phyloP scores from a whole-genome alignment of 2,329 filamentous ascomycete genomes.

The Ophiostoma ulmi region DNA sequence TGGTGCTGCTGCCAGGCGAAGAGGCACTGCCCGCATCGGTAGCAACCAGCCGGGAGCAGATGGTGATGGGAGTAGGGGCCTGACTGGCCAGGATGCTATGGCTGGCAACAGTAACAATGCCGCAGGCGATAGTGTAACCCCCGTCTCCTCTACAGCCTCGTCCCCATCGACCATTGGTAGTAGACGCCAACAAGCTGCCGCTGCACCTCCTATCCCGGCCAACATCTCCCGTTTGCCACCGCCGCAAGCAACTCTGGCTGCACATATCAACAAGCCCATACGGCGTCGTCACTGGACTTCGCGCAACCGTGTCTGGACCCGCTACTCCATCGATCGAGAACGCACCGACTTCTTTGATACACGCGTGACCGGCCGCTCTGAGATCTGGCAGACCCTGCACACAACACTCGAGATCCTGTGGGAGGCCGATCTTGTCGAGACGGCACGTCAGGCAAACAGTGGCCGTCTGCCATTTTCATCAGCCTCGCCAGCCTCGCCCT shows the following conservation, averaged over 20 bases:
- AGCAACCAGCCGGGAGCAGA: not conserved
- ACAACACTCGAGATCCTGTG: constrained; percentile 65
- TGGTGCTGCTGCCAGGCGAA: constrained; percentile 30
- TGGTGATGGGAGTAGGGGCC: not conserved
- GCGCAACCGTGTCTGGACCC: constrained; percentile 62
- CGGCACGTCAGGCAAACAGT: not conserved
- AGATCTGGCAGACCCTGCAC: constrained; percentile 75
- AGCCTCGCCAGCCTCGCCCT: not conserved
- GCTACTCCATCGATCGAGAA: constrained; percentile 62
- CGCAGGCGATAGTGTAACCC: constrained; percentile 23
- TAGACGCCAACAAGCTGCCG: not conserved
- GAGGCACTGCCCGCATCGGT: constrained; percentile 26
- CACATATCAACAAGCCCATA: constrained; percentile 67
- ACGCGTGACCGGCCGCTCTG: constrained; percentile 66
- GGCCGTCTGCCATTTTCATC: not conserved
- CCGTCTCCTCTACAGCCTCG: constrained; percentile 24
- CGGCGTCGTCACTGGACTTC: constrained; percentile 62
- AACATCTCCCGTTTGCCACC: constrained; percentile 9
- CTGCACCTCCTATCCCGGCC: not conserved
- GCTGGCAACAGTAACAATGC: constrained; percentile 26
- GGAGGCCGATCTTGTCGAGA: constrained; percentile 36
- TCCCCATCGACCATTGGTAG: constrained; percentile 18
- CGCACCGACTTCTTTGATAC: constrained; percentile 87
- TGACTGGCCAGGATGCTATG: constrained; percentile 22
- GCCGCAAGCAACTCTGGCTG: constrained; percentile 42